These are phyloP conservation scores for Ganoderma resinaceum DNA, from an alignment of 1,284 basidiomycete genomes.

Conservation along the genomic window DNA sequence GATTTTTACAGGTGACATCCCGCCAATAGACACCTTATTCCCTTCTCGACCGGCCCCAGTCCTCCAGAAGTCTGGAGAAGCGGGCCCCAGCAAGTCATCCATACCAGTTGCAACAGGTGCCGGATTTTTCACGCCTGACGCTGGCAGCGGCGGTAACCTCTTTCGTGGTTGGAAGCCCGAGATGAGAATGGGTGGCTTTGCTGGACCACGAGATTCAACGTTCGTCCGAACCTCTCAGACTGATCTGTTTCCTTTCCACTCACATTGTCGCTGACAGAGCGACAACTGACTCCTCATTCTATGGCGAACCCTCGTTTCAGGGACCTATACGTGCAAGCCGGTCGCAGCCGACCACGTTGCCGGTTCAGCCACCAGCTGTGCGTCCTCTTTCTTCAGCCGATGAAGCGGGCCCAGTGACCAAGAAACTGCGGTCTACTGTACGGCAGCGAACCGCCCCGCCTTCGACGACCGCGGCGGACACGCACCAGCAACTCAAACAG, in stretches of 20 bases:
- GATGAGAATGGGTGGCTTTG: slow-evolving; percentile 52
- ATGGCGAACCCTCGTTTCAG: slow-evolving; percentile 65
- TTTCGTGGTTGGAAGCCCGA: slow-evolving; percentile 62
- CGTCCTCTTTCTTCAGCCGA: slow-evolving; percentile 82
- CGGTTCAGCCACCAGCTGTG: slow-evolving; percentile 54
- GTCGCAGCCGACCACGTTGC: slow-evolving; percentile 39
- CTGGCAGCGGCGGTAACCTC: slow-evolving; percentile 56
- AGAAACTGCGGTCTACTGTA: slow-evolving; percentile 70
- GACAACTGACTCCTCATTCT: slow-evolving; percentile 67
- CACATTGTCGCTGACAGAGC: slow-evolving; percentile 46
- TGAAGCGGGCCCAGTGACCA: slow-evolving; percentile 77
- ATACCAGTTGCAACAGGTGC: slow-evolving; percentile 62
- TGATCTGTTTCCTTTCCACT: not conserved
- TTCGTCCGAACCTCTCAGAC: slow-evolving; percentile 41
- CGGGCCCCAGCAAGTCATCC: slow-evolving; percentile 47
- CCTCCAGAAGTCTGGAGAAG: slow-evolving; percentile 59
- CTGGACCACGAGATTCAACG: slow-evolving; percentile 68
- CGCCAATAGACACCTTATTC: slow-evolving; percentile 74
- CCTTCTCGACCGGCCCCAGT: slow-evolving; percentile 68
- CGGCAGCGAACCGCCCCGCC: slow-evolving; percentile 58
- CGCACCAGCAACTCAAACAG: slow-evolving; percentile 46
- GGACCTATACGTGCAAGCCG: slow-evolving; percentile 44
- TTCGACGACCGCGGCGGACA: slow-evolving; percentile 36
- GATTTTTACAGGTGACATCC: slow-evolving; percentile 59
- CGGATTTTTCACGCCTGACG: slow-evolving; percentile 84